Conservation (phyloP, 805 yeast species). For the Danielia oregonensis region DNA sequence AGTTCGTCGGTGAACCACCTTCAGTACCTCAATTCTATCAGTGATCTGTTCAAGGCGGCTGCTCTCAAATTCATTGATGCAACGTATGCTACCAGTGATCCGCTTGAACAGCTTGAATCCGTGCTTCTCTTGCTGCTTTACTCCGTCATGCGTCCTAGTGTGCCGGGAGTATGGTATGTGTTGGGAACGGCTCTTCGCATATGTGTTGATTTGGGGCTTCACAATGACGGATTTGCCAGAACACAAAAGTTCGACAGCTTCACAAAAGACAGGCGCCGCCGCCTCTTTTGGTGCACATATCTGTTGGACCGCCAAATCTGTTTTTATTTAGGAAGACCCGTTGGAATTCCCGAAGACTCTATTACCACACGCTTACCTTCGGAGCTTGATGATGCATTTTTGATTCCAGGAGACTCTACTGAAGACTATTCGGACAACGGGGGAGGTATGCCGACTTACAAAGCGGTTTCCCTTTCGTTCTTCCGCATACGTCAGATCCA, state of each 20-base stretch:
- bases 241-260: conserved; percentile 46
- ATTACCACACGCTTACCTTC: conserved; percentile 71
- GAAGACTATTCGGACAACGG: conserved; percentile 31
- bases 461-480: conserved; percentile 62
- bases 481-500: conserved; percentile 71
- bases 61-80: conserved; percentile 58
- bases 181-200: conserved; percentile 76
- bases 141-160: conserved; percentile 83
- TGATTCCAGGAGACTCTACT: conserved; percentile 31
- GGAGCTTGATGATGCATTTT: conserved; percentile 66
- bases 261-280: conserved; percentile 56
- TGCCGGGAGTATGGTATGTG: conserved; percentile 91
- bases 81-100: conserved; percentile 55
- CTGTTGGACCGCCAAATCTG: conserved; percentile 83
- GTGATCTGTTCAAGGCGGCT: conserved; percentile 67
- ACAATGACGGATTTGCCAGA: conserved; percentile 48
- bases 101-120: conserved; percentile 72
- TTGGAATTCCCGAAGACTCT: conserved; percentile 81
- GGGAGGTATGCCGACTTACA: conserved; percentile 53
- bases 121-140: conserved; percentile 64
- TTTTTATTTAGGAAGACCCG: conserved; percentile 82
- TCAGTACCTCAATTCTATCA: conserved; percentile 58
- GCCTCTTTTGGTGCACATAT: conserved; percentile 84
- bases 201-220: conserved; percentile 82
- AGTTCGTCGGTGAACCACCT: conserved; percentile 72